A percentile compares a stretch with the other conserved stretches of the same genome.
Conservation (phyloP, 768 basidiomycete species). For the Mycena rebaudengoi region DNA sequence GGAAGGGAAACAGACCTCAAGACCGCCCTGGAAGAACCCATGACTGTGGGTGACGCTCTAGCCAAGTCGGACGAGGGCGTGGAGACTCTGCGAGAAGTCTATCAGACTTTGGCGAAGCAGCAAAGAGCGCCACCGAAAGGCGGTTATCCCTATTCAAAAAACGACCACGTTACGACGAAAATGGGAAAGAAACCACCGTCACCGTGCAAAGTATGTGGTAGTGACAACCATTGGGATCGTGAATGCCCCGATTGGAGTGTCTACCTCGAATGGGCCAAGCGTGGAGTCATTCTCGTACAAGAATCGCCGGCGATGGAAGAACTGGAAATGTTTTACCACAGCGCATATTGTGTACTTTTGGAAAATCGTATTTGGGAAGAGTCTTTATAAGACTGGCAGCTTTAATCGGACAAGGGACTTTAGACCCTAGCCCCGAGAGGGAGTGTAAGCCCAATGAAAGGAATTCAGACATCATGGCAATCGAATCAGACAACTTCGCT, state of each 20-base stretch:
- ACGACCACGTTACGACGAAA: neutral
- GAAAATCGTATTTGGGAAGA: neutral
- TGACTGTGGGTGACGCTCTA: no score
- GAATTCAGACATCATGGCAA: neutral
- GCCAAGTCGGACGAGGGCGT: neutral
- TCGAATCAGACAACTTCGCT: neutral
- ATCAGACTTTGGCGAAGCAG: neutral
- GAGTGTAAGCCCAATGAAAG: neutral
- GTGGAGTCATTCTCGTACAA: neutral
- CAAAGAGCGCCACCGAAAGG: neutral
- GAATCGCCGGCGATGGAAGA: neutral
- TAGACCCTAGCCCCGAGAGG: neutral
- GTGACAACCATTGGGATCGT: neutral
- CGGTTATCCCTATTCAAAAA: neutral
- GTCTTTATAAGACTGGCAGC: neutral
- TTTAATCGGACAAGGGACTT: neutral
- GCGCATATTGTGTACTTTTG: neutral
- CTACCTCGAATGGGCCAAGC: neutral
- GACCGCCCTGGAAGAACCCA: neutral
- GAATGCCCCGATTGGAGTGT: slow-evolving; percentile 3
- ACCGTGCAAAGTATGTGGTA: slow-evolving; percentile 5
- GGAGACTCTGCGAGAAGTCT: neutral
- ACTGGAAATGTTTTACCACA: neutral
- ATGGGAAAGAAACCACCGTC: neutral
- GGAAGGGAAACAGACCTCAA: no score